Conservation (phyloP, 805 yeast species). For the Kodamaea restingae region DNA sequence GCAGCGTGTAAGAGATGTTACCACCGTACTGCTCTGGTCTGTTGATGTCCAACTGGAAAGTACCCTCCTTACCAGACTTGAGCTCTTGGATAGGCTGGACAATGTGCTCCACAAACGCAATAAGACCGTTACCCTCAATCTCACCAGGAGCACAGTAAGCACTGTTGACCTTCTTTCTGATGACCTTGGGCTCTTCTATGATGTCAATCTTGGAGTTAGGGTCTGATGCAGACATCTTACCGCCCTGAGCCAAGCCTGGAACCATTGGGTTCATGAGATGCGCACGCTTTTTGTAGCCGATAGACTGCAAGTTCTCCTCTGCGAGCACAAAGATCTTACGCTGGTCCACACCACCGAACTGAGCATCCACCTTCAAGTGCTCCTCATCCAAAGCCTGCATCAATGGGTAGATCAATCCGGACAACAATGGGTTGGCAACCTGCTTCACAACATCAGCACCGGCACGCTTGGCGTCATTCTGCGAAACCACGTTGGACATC, state of each 20-base stretch:
- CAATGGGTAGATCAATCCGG: constrained; percentile 93
- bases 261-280: constrained; percentile 99
- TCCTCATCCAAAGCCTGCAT: constrained; percentile 99
- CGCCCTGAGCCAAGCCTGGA: constrained; percentile 95
- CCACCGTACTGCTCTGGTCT: constrained; percentile 99
- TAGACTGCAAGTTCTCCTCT: constrained; percentile 80
- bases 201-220: constrained; percentile 96
- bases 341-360: constrained; percentile 99
- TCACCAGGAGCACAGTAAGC: constrained; percentile 96
- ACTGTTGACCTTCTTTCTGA: constrained; percentile 83
- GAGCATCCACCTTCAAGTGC: constrained; percentile 82
- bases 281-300: constrained; percentile 96
- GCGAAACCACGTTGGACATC: constrained; percentile 79
- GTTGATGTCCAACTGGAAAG: constrained; percentile 66
- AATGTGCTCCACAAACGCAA: constrained; percentile 82
- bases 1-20: constrained; percentile 64
- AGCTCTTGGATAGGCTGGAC: constrained; percentile 82
- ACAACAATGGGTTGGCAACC: constrained; percentile 86
- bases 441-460: constrained; percentile 99
- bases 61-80: constrained; percentile 49
- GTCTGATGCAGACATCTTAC: constrained; percentile 98
- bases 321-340: constrained; percentile 96
- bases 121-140: constrained; percentile 84
- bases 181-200: constrained; percentile 81
- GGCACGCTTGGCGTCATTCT: constrained; percentile 96